phyloP scores from a whole-genome alignment of 257 asterid species.

The Sherardia arvensis region DNA sequence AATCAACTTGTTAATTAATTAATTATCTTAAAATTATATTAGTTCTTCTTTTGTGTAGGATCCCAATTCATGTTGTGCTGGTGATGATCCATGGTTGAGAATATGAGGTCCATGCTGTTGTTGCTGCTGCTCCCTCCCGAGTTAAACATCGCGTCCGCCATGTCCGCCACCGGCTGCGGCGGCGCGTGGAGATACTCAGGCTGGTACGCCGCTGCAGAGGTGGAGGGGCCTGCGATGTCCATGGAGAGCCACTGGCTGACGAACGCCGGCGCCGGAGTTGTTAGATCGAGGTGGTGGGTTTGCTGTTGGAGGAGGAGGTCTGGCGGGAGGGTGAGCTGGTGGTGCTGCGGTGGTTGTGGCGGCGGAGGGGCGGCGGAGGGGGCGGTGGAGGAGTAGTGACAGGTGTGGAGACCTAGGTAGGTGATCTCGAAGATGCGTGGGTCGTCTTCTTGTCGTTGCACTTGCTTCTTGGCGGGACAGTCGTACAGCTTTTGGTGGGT shows the following conservation, averaged over 20 bases:
- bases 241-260: slow-evolving; percentile 51
- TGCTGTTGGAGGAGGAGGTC: background rate
- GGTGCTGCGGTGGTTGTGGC: background rate
- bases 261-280: slow-evolving; percentile 4
- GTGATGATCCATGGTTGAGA: slow-evolving; percentile 47
- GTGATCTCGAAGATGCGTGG: slow-evolving; percentile 58
- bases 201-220: background rate
- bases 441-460: slow-evolving; percentile 55
- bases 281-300: slow-evolving; percentile 10
- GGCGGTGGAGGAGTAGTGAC: slow-evolving; percentile 61
- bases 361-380: slow-evolving; percentile 32
- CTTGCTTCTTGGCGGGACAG: slow-evolving; percentile 84
- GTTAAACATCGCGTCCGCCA: slow-evolving; percentile 86
- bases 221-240: slow-evolving; percentile 25
- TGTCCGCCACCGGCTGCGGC: slow-evolving; percentile 52
- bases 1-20: background rate
- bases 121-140: slow-evolving; percentile 67
- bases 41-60: slow-evolving; percentile 41
- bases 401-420: slow-evolving; percentile 56
- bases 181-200: slow-evolving; percentile 12
- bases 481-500: slow-evolving; percentile 62
- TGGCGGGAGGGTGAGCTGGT: background rate
- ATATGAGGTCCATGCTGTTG: slow-evolving; percentile 69
- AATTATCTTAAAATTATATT: background rate
- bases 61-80: slow-evolving; percentile 32